Percentiles rank a stretch among this genome's conserved stretches.
These are phyloP conservation scores for Peribolospora baueri DNA, from an alignment of 768 basidiomycete genomes.

Conservation along the genomic window DNA sequence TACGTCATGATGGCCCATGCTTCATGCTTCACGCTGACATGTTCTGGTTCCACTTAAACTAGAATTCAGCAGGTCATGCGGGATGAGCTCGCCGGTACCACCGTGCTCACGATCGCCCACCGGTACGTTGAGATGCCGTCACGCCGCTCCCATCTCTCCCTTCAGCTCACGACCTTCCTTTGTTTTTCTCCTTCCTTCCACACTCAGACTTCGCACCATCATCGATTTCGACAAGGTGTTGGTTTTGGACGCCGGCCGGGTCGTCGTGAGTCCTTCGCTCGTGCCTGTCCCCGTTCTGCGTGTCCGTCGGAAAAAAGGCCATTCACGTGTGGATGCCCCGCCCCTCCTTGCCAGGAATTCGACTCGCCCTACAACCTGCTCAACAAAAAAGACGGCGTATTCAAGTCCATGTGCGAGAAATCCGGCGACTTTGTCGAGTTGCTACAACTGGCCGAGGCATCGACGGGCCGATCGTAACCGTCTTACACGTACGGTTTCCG, in stretches of 20 bases:
- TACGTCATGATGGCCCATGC: too few species aligned
- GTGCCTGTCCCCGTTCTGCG: too few species aligned
- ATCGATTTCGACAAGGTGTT: conserved; percentile 4
- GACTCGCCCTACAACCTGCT: conserved; percentile 32
- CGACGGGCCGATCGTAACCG: too few species aligned
- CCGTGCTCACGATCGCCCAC: conserved; percentile 29
- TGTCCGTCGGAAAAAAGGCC: too few species aligned
- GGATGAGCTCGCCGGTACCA: conserved; percentile 17
- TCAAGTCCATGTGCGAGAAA: conserved; percentile 6
- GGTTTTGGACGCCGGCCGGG: conserved; percentile 5
- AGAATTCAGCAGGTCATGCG: conserved; percentile 23
- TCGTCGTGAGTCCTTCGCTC: neutral
- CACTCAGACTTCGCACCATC: conserved; percentile 1
- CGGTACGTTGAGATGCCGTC: conserved; percentile 8
- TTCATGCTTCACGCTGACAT: too few species aligned
- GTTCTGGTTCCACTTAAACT: conserved; percentile 3
- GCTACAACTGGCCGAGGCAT: too few species aligned
- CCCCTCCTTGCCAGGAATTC: conserved; percentile 25
- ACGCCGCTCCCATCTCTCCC: neutral
- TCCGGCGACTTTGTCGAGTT: conserved; percentile 6
- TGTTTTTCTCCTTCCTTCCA: neutral
- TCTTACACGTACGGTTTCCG: too few species aligned
- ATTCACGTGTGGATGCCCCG: neutral
- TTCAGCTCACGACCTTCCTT: neutral
- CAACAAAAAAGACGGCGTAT: conserved; percentile 21